Evolutionary conservation across 768 basidiomycete species (phyloP).

Genomic region (Cubamyces sp.): DNA sequence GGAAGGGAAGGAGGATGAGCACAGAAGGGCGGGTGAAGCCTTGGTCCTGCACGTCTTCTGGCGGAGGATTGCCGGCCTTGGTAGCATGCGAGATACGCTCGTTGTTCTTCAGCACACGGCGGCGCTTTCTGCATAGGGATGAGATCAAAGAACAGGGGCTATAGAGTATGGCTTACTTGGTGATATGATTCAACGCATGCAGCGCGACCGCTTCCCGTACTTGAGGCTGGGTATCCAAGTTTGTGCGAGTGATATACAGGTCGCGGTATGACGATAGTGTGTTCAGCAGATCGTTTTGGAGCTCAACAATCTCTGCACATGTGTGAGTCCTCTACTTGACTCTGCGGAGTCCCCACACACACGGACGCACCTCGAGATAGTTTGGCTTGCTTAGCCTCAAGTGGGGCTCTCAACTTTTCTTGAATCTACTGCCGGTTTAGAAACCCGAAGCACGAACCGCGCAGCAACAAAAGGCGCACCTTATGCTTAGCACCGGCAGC

Average conservation of each 20-base stretch:
- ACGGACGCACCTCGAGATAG: conserved; percentile 50
- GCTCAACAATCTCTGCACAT: conserved; percentile 36
- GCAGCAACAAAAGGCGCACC: not conserved
- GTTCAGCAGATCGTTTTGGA: conserved; percentile 74
- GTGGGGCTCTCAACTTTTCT: conserved; percentile 58
- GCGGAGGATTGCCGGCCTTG: conserved; percentile 58
- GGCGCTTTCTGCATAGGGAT: conserved; percentile 72
- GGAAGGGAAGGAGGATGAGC: conserved; percentile 91
- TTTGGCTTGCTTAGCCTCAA: conserved; percentile 56
- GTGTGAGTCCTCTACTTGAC: not conserved
- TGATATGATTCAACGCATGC: conserved; percentile 87
- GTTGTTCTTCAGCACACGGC: conserved; percentile 90
- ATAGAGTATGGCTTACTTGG: conserved; percentile 60
- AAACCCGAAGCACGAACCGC: not conserved
- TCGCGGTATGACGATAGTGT: conserved; percentile 72
- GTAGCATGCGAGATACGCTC: conserved; percentile 80
- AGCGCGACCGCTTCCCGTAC: conserved; percentile 73
- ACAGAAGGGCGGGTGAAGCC: conserved; percentile 97
- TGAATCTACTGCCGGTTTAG: conserved; percentile 48
- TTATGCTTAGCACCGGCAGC: conserved; percentile 6
- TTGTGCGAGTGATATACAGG: conserved; percentile 68
- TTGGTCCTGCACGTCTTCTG: conserved; percentile 89
- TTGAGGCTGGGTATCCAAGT: conserved; percentile 64
- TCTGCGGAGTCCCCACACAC: too few species aligned
- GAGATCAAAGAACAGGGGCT: not conserved